Base-by-base conservation (phyloP, 148 eudicot genomes). In the Polygonum maritimum region DNA sequence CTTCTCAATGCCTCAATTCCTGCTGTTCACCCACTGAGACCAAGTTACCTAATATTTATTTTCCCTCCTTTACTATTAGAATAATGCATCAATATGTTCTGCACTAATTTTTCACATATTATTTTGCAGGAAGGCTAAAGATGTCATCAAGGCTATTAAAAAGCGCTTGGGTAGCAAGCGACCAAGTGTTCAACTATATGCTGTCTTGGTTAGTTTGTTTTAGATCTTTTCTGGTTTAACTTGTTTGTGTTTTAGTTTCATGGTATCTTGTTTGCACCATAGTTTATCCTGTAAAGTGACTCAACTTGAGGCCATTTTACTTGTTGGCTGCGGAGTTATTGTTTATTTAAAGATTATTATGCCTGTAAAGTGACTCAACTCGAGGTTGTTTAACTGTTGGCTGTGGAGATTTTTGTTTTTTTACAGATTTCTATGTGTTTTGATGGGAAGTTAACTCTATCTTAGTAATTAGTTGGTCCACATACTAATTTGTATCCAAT, bases 91-190 rank as follows among this genome's bases (percentile, higher is more conserved):
- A 1, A 5, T 31, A 22, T 26, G 19, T 67, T 36, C 44, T 67
- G 71, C 44, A 38, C 71, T 67, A 36, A 36, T 35, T 67, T 15
- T 38, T 36, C 38, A 16, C 15, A 63, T 77, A 57, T 70, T 33
- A 57, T 71, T 75, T 22, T 86, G 80, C 87, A 95, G 97, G 89
- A 91, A 89, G 80, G 96, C 96, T 45, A 90, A 81, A 87, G 96
- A 88, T 84, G 92, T 90, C 69, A 87, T 92, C 62, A 95, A 92
- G 84, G 87, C 92, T 44, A 89, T 95, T 18, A 95, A 95, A 78
- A 95, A 95, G 81, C 96, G 97, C 13, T 78, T 95, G 86, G 88
- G 86, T 71, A 90, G 90, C 83, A 95, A 90, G 86, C 83, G 87
- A 71, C 52, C 88, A 49, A 89, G 85, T 84, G 85, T 90, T 73